Percentiles rank a stretch among this genome's conserved stretches.
Evolutionary conservation across 352 stramenopile species (phyloP).

Genomic region (Phytophthora capsici): DNA sequence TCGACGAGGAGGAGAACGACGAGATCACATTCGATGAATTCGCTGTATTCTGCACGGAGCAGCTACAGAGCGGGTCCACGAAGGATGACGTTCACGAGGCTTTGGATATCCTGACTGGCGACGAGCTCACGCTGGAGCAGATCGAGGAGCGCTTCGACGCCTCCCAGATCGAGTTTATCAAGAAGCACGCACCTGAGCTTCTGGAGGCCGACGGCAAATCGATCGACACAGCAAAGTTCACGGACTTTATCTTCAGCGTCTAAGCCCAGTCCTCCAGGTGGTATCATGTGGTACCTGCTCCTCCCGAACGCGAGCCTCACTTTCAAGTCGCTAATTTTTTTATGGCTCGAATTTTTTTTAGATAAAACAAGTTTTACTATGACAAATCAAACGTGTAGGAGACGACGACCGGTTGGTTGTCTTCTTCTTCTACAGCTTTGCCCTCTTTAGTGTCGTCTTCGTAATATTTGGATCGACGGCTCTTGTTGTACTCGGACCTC

Average conservation of each 20-base stretch:
- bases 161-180: constrained; percentile 80
- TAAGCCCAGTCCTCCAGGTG: constrained; percentile 40
- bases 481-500: constrained; percentile 32
- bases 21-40: constrained; percentile 89
- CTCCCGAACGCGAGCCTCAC: constrained; percentile 21
- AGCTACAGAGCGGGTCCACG: constrained; percentile 87
- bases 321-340: constrained; percentile 37
- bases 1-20: constrained; percentile 83
- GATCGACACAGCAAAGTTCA: constrained; percentile 80
- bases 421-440: constrained; percentile 29
- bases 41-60: constrained; percentile 86
- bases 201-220: constrained; percentile 60
- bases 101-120: constrained; percentile 79
- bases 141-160: constrained; percentile 86
- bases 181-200: constrained; percentile 68
- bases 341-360: constrained; percentile 43
- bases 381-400: constrained; percentile 79
- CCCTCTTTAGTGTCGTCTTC: constrained; percentile 38
- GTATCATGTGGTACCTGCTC: constrained; percentile 21
- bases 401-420: constrained; percentile 60
- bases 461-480: constrained; percentile 30
- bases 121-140: constrained; percentile 78
- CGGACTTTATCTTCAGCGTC: constrained; percentile 83
- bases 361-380: constrained; percentile 46
- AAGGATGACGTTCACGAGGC: constrained; percentile 84